Evolutionary conservation across 2,329 filamentous ascomycete species (phyloP), one percentile per base, ranked within the genome.

Genomic region (Hypoxylon sp.): DNA sequence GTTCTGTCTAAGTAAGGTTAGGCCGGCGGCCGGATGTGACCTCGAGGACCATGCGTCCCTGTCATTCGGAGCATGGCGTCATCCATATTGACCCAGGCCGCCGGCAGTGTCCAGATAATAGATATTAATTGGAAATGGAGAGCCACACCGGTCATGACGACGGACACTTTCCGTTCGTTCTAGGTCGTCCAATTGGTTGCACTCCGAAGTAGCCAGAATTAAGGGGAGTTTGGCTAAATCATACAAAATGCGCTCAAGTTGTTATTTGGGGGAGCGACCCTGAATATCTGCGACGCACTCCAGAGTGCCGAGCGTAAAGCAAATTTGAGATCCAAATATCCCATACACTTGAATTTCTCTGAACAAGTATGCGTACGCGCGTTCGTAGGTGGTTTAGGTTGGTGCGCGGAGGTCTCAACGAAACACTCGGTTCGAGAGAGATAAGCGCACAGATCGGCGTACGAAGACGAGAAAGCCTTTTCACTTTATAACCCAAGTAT

Each of bases 191-290:
- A 65, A 50, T 65, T 68, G 57, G 61, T 63, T 65, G 58, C 60
- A 65, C 57, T 29, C 65, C 56, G 53, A 63, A 37, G 61, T 39
- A 64, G 68, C 68, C 61, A 63, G 57, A 68, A 67, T 58, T 55
- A 35, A 62, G 63, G 60, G 56, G 56, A 52, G 56, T 47, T 65
- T 65, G 66, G 68, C 63, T 71, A 71, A 71, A 69, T 71, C 42
- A 42, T 61, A 58, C 29, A 61, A 29, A n/a, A 63, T 52, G 52
- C 60, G 22, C 24, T 48, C 55, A 13, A 5, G 13, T 44, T 58
- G 19, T 52, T 53, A 39, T 48, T 64, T 50, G 3, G 24, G 65
- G 44, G 64, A 69, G 22, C 44, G 46, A 52, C 42, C 57, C 56
- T 69, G 65, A 62, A 52, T 57, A 69, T 69, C 66, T 69, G 51